Percentiles rank a stretch among this genome's conserved stretches.
Evolutionary conservation across 768 basidiomycete species (phyloP).

Genomic region (Porphyrellus cyaneotinctus): DNA sequence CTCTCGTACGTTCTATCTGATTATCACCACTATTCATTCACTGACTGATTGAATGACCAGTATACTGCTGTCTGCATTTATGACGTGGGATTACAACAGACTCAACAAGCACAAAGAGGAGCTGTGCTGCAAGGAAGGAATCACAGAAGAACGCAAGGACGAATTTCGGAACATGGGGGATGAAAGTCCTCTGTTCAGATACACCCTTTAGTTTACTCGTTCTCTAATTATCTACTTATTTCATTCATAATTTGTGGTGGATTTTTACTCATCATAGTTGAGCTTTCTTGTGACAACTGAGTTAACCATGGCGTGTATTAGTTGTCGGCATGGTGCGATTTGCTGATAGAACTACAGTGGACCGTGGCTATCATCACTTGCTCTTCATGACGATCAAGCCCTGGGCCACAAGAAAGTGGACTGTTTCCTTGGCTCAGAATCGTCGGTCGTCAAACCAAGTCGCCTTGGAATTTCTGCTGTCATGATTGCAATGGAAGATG

Average conservation of each 20-base stretch:
- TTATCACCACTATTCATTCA: conserved; percentile 24
- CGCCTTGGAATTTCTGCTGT: too few species aligned
- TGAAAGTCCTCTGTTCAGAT: conserved; percentile 53
- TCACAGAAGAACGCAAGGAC: conserved; percentile 35
- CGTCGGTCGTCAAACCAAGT: too few species aligned
- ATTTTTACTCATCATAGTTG: neutral
- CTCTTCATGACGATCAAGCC: too few species aligned
- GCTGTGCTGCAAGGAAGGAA: conserved; percentile 39
- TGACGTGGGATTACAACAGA: conserved; percentile 47
- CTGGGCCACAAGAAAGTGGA: too few species aligned
- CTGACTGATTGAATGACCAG: conserved; percentile 30
- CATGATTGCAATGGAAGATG: too few species aligned
- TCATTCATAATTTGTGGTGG: neutral
- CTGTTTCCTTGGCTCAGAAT: too few species aligned
- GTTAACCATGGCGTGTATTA: neutral
- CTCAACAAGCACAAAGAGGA: conserved; percentile 47
- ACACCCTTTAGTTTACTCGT: conserved; percentile 16
- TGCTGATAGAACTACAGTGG: too few species aligned
- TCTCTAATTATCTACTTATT: neutral
- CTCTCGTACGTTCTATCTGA: conserved; percentile 32
- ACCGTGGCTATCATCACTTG: too few species aligned
- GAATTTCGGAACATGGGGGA: conserved; percentile 49
- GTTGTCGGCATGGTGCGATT: too few species aligned
- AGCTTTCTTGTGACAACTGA: neutral
- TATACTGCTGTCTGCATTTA: conserved; percentile 37